Conservation (phyloP, 352 stramenopile genomes). For the Phytophthora pisi region DNA sequence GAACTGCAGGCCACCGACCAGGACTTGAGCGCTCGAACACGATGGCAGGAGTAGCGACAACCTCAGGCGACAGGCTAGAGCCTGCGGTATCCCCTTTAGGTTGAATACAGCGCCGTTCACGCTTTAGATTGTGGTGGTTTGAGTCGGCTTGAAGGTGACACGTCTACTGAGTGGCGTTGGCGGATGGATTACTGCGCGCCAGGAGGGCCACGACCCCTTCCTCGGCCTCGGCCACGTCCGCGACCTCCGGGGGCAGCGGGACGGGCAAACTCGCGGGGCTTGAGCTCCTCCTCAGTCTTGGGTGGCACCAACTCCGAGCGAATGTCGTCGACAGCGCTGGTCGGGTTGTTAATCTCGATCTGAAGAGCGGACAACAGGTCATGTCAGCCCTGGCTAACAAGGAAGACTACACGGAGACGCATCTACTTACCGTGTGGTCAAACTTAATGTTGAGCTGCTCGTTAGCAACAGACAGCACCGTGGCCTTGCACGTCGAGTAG, state of each 20-base stretch:
- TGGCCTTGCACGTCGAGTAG: conserved; percentile 91
- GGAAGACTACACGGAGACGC: neutral
- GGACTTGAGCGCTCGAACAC: neutral
- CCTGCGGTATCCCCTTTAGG: conserved; percentile 11
- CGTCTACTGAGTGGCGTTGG: conserved; percentile 17
- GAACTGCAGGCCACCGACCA: neutral
- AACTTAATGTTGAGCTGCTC: conserved; percentile 69
- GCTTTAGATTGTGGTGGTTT: conserved; percentile 9
- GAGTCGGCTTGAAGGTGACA: conserved; percentile 7
- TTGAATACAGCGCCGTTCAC: conserved; percentile 27
- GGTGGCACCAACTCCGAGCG: conserved; percentile 55
- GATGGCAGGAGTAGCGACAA: conserved; percentile 6
- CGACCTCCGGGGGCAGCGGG: conserved; percentile 50
- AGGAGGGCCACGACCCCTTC: conserved; percentile 43
- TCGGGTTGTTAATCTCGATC: conserved; percentile 79
- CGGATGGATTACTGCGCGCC: conserved; percentile 19
- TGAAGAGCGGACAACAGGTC: conserved; percentile 12
- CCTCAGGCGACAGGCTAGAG: conserved; percentile 20
- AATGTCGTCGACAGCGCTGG: conserved; percentile 68
- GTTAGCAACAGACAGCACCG: conserved; percentile 70
- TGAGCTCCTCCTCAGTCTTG: conserved; percentile 69
- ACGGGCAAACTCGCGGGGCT: conserved; percentile 76
- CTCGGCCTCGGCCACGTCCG: conserved; percentile 59
- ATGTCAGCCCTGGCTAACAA: conserved; percentile 4
- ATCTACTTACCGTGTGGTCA: conserved; percentile 58